A percentile compares a stretch with the other conserved stretches of the same genome.
Evolutionary conservation across 2,329 filamentous ascomycete genomes (phyloP).

Genomic region (Phialocephala sp.): DNA sequence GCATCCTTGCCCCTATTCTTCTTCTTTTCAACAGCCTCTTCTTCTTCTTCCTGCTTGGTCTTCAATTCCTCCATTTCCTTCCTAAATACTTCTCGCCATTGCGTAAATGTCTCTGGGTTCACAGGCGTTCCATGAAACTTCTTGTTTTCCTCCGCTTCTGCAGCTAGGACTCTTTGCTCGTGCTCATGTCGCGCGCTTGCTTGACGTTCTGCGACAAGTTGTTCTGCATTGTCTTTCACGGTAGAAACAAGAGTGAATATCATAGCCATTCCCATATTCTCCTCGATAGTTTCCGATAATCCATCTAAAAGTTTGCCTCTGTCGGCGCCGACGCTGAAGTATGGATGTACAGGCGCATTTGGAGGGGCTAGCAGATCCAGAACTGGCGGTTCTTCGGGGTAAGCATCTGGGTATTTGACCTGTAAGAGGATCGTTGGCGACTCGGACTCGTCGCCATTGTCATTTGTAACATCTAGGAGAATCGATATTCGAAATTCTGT

Average conservation of each 20-base stretch:
- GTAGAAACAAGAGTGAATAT: conserved; percentile 88
- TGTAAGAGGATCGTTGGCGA: conserved; percentile 78
- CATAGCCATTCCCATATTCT: conserved; percentile 98
- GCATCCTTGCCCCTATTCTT: conserved; percentile 78
- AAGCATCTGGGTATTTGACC: conserved; percentile 86
- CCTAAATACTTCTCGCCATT: conserved; percentile 80
- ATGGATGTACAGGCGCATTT: conserved; percentile 70
- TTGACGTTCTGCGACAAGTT: conserved; percentile 76
- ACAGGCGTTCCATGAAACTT: conserved; percentile 95
- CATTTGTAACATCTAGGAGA: conserved; percentile 76
- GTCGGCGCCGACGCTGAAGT: conserved; percentile 83
- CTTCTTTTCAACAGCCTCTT: conserved; percentile 82
- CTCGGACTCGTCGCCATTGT: conserved; percentile 66
- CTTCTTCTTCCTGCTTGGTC: conserved; percentile 70
- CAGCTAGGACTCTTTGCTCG: conserved; percentile 60
- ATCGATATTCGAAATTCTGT: conserved; percentile 87
- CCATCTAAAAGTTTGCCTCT: conserved; percentile 73
- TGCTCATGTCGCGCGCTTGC: conserved; percentile 63
- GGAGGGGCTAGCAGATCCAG: conserved; percentile 80
- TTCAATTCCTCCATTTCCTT: conserved; percentile 81
- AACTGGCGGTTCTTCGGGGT: conserved; percentile 84
- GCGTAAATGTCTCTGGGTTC: conserved; percentile 82
- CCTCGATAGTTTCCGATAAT: conserved; percentile 78
- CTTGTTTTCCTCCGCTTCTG: conserved; percentile 90
- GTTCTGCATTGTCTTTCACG: conserved; percentile 90